Evolutionary conservation across 73 alveolate genomes (phyloP), one percentile per base, ranked within the genome.

Genomic region (Paramecium pentaurelia): DNA sequence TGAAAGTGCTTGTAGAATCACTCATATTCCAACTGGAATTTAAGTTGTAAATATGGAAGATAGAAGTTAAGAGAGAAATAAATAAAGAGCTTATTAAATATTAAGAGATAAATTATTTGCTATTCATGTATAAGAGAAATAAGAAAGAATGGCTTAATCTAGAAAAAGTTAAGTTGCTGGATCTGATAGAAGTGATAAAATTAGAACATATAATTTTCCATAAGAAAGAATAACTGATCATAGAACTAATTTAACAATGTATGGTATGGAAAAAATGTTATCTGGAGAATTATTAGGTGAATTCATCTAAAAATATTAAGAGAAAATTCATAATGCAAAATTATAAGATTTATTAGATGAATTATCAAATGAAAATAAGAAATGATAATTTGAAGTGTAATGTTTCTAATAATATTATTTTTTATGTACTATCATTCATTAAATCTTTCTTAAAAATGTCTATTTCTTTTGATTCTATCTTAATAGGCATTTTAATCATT

Each of bases 181-280:
- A 7, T 98, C 98, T n/a, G 97, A 95, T 80, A 37, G 98, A 64
- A 93, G 96, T 42, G 98, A 97, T 30, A 96, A 96, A 59, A 96
- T 97, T 18, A 90, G 99, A 64, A 97, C 99, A 38, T 97, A 97
- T 70, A 97, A 97, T 64, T 97, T 94, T 92, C 98, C 99, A 2
- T 88, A 94, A 47, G 96, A 96, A 51, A 86, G 98, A 80, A 95
- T 97, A 64, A 97, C 99, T 10, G 99, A 97, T 89, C 99, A 97
- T 86, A 86, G 99, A 86, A 75, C 95, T 27, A 95, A 95, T 10
- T 77, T 85, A 28, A 86, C 96, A 32, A 60, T 92, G 83, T 95
- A 47, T 73, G 98, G 98, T 3, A 91, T 97, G 4, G 98, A 96
- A 40, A 92, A 86, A 32, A 97, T 97, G 98, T 86, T 97, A 38